Base-by-base conservation (phyloP, 345 rosid genomes). In the Zanthoxylum bungeanum region DNA sequence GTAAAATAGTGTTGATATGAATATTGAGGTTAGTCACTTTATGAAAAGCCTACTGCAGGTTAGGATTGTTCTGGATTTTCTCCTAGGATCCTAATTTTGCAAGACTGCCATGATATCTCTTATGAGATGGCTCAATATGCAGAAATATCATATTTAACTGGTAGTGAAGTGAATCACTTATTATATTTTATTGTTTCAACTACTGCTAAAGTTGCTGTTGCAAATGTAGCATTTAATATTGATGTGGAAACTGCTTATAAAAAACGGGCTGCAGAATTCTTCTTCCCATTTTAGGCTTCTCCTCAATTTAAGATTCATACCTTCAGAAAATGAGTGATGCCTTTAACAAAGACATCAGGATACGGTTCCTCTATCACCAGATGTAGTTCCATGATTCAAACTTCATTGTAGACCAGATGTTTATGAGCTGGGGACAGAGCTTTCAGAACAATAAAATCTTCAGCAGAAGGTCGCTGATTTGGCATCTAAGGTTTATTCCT, bases 381-480 rank as follows among this genome's bases (percentile, higher is more conserved):
- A 79, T 85, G 79, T 75, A 66, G 87, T 75, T 75, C 75, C 77
- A 80, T 79, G 79, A 81, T 75, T 83, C 74, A 19, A 89, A 76
- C 80, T 82, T 83, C 57, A 50, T 85, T 83, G 82, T 86, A 96
- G 99, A 80, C 98, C 98, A 66, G 99, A 93, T 77, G 93, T 96
- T 53, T 86, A 96, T 74, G 97, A 91, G 84, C 81, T 93, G 86
- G 97, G 91, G 84, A 63, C 88, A 24, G 93, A 91, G 76, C 96
- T 91, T 78, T 77, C 89, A 7, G 99, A 96, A 67, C 99, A 96
- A 72, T 84, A 96, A 62, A 92, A 81, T 82, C 92, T 95, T 78
- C 99, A 91, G 65, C 99, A 91, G 68, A 91, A 95, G 80, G 96
- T 95, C 56, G 90, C 91, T 74, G 98, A 92, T 82, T 85, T 95